Evolutionary conservation across 148 eudicot species (phyloP), one percentile per base, ranked within the genome.

Genomic region (Silene latifolia): DNA sequence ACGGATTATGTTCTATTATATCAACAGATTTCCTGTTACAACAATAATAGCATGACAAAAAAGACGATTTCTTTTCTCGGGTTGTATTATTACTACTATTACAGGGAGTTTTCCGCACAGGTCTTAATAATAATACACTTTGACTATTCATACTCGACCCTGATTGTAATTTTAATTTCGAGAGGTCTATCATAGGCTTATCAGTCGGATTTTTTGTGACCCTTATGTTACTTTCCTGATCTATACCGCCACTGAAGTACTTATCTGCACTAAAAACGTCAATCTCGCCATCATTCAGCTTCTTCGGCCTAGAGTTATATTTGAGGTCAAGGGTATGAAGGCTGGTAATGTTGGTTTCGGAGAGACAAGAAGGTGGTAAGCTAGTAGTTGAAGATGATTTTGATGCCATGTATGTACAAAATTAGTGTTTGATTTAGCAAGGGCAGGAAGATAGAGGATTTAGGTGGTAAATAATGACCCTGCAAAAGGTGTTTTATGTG

Each of bases 261-360:
- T 80, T 91, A 35, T 89, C 90, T 2, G 98, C 98, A 17, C 83
- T 82, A 61, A 93, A 93, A 10, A 90, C 83, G 19, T 80, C 91
- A 21, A 93, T 86, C 75, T 93, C 98, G 61, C 72, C 81, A 39
- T 88, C 87, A 15, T 82, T 85, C 7, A 20, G 39, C 70, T 67
- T 69, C 75, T 80, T 85, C 44, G 8, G 44, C 44, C 44, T 39
- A 39, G 44, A 8, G 44, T 7, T 39, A 39, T 39, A 39, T n/a
- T 65, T 56, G 60, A 63, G 63, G 67, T 42, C 69, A 20, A 73
- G 84, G 63, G 80, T 86, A 4, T 81, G 80, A 21, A 78, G 72
- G 72, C 21, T 80, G 60, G 74, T 75, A 42, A 8, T 20, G 67
- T 76, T 76, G 76, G 11, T 80, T 76, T 75, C 72, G 39, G 77